These are phyloP conservation scores for Boletus subcaerulescens DNA, from an alignment of 768 basidiomycete species.

Conservation along the genomic window DNA sequence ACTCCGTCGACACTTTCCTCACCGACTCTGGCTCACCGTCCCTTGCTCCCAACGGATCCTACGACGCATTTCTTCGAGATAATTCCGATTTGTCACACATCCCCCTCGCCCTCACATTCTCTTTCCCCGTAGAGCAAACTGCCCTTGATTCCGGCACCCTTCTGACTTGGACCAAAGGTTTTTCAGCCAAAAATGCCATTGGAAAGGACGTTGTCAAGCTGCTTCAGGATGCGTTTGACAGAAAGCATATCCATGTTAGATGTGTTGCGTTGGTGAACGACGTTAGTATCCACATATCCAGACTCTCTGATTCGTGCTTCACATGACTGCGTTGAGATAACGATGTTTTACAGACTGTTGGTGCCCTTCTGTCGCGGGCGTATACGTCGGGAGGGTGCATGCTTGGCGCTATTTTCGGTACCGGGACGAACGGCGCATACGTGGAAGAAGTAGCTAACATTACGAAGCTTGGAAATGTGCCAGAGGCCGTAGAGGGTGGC, in stretches of 20 bases:
- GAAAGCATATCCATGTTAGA: constrained; percentile 88
- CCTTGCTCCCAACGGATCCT: constrained; percentile 15
- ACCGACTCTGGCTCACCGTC: constrained; percentile 46
- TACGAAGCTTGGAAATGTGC: constrained; percentile 70
- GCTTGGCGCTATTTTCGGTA: constrained; percentile 92
- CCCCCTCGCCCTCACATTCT: constrained; percentile 90
- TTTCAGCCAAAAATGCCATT: constrained; percentile 85
- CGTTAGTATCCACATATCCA: constrained; percentile 53
- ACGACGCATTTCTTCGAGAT: constrained; percentile 11
- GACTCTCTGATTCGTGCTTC: neutral
- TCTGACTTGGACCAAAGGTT: constrained; percentile 95
- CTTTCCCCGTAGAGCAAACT: constrained; percentile 96
- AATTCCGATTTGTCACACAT: constrained; percentile 42
- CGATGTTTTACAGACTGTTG: constrained; percentile 69
- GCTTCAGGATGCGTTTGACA: constrained; percentile 87
- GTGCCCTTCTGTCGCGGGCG: constrained; percentile 87
- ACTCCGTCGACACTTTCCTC: constrained; percentile 93
- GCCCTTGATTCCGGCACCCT: constrained; percentile 88
- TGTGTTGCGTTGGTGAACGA: constrained; percentile 94
- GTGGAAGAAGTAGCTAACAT: constrained; percentile 85
- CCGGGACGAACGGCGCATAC: constrained; percentile 98
- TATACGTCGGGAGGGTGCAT: constrained; percentile 92
- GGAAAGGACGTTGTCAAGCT: constrained; percentile 88
- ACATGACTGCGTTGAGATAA: constrained; percentile 4
- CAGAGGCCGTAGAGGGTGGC: constrained; percentile 58